These are phyloP conservation scores for Ceratocystis alfenasii DNA, from an alignment of 2,329 filamentous ascomycete genomes.

Conservation along the genomic window DNA sequence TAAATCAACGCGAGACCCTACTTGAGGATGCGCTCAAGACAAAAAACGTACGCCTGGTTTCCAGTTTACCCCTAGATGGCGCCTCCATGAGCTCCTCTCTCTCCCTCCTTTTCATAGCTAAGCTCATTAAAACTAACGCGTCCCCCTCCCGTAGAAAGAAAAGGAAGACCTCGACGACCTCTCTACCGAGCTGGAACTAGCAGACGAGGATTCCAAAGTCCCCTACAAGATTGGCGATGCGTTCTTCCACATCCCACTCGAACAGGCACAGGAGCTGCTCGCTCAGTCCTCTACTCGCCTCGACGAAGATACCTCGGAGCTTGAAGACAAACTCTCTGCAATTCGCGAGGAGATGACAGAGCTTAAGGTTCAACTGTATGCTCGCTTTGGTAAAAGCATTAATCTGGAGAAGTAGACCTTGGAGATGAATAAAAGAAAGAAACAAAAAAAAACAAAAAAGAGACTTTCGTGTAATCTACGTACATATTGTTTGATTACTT, in stretches of 20 bases:
- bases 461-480: neutral
- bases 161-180: slow-evolving; percentile 97
- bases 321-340: slow-evolving; percentile 64
- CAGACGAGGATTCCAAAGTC: slow-evolving; percentile 86
- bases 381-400: slow-evolving; percentile 89
- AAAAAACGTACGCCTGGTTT: slow-evolving; percentile 55
- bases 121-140: neutral
- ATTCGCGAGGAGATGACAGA: slow-evolving; percentile 78
- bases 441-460: neutral
- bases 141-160: slow-evolving; percentile 59
- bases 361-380: slow-evolving; percentile 86
- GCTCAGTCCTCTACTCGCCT: slow-evolving; percentile 57
- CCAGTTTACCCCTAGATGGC: too few relatives aligned
- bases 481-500: neutral
- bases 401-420: slow-evolving; percentile 55
- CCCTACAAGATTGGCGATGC: slow-evolving; percentile 97
- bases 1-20: slow-evolving; percentile 73
- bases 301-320: slow-evolving; percentile 58
- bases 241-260: slow-evolving; percentile 75
- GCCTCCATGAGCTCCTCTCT: neutral
- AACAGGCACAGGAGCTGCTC: slow-evolving; percentile 79
- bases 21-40: slow-evolving; percentile 68
- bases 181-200: slow-evolving; percentile 78
- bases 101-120: neutral
- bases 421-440: neutral